Evolutionary conservation across 768 basidiomycete genomes (phyloP).

Genomic region (Phylloporus sp.): DNA sequence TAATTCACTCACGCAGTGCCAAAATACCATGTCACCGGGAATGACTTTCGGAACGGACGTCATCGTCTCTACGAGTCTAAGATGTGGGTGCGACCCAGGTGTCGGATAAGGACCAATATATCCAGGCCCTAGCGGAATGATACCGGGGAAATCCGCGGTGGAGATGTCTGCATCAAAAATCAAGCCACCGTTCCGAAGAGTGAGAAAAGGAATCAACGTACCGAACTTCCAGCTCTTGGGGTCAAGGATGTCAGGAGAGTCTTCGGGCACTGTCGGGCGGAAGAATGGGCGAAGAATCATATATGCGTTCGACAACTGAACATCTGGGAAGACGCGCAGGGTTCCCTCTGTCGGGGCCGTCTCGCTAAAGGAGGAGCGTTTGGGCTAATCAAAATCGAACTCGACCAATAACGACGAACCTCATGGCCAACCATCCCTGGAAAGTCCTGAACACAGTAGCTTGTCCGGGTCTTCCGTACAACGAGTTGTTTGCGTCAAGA

Average conservation of each 20-base stretch:
- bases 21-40: conserved; percentile 78
- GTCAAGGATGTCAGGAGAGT: conserved; percentile 42
- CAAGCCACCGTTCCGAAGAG: conserved; percentile 18
- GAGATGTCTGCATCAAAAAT: conserved; percentile 38
- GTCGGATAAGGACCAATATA: conserved; percentile 46
- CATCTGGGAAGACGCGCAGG: conserved; percentile 62
- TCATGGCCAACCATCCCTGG: conserved; percentile 77
- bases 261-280: conserved; percentile 40
- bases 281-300: conserved; percentile 77
- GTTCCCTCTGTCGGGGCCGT: conserved; percentile 70
- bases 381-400: background rate
- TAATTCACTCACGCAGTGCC: conserved; percentile 54
- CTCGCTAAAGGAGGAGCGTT: conserved; percentile 35
- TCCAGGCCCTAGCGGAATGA: conserved; percentile 24
- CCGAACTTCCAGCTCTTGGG: conserved; percentile 56
- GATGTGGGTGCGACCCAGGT: conserved; percentile 60
- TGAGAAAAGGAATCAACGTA: conserved; percentile 14
- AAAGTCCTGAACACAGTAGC: conserved; percentile 58
- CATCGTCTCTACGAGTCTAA: conserved; percentile 62
- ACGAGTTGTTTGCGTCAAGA: conserved; percentile 55
- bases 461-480: conserved; percentile 58
- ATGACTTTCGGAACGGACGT: conserved; percentile 64
- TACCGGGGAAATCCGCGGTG: conserved; percentile 51
- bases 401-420: conserved; percentile 34
- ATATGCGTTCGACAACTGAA: conserved; percentile 66